Evolutionary conservation across 139 green algal species (phyloP).

Genomic region (Closterium sp.): DNA sequence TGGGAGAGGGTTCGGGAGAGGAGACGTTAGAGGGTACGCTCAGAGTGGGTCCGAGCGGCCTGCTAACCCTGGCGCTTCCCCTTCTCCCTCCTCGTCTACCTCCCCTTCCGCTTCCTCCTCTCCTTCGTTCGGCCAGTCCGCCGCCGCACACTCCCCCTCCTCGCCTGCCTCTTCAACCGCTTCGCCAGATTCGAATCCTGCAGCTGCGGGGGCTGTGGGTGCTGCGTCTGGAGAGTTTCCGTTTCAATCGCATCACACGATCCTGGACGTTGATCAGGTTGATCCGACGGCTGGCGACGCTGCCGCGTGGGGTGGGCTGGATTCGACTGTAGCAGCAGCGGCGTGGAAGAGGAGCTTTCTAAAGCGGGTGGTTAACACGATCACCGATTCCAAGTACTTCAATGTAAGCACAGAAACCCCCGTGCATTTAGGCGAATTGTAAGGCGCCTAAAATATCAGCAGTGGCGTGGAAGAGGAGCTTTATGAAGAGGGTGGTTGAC

Average conservation of each 20-base stretch:
- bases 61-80: not conserved
- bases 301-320: not conserved
- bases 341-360: not conserved
- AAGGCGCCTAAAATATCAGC: too few species aligned
- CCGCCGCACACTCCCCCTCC: not conserved
- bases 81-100: not conserved
- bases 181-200: not conserved
- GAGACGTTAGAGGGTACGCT: not conserved
- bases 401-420: not conserved
- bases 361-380: not conserved
- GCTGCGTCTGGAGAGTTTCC: not conserved
- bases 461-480: too few species aligned
- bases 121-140: not conserved
- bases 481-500: too few species aligned
- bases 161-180: not conserved
- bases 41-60: not conserved
- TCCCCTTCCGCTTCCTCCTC: not conserved
- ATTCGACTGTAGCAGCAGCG: not conserved
- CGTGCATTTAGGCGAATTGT: too few species aligned
- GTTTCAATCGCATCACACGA: not conserved
- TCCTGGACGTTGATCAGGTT: not conserved
- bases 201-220: not conserved
- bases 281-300: not conserved
- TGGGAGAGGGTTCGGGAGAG: not conserved
- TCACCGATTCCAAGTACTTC: not conserved